A percentile compares a stretch with the other conserved stretches of the same genome.
Conservation (phyloP, 2,329 filamentous ascomycete genomes). For the Venturia oleaginea region DNA sequence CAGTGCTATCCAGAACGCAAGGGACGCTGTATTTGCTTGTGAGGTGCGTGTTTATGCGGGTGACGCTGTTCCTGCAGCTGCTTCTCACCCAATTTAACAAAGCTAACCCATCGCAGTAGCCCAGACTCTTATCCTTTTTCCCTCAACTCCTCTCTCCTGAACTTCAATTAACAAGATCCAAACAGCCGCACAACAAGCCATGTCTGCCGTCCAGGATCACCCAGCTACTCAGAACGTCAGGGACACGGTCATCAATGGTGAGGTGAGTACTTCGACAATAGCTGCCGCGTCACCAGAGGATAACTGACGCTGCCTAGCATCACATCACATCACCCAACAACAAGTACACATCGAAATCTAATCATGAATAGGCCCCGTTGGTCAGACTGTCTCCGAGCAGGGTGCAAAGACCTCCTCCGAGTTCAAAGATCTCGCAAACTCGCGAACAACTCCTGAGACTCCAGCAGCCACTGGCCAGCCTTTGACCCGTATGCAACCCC, state of each 20-base stretch:
- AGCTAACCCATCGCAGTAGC: not conserved
- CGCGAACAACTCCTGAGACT: constrained; percentile 43
- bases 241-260: constrained; percentile 35
- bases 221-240: constrained; percentile 39
- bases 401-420: constrained; percentile 47
- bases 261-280: constrained; percentile 23
- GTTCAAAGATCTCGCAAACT: constrained; percentile 48
- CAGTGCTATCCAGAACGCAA: constrained; percentile 7
- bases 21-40: constrained; percentile 1
- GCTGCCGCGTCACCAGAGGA: not conserved
- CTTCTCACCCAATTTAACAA: not conserved
- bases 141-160: not conserved
- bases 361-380: constrained; percentile 40
- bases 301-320: not conserved
- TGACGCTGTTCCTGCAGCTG: not conserved
- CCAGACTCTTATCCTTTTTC: not conserved
- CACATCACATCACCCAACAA: constrained; percentile 1
- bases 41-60: not conserved
- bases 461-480: constrained; percentile 52
- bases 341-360: constrained; percentile 16
- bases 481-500: constrained; percentile 45
- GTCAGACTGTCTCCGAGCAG: constrained; percentile 48
- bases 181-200: constrained; percentile 40
- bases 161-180: not conserved
- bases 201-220: constrained; percentile 40